phyloP scores from a whole-genome alignment of 2,329 filamentous ascomycete genomes.

The Myriosclerotinia scirpicola region DNA sequence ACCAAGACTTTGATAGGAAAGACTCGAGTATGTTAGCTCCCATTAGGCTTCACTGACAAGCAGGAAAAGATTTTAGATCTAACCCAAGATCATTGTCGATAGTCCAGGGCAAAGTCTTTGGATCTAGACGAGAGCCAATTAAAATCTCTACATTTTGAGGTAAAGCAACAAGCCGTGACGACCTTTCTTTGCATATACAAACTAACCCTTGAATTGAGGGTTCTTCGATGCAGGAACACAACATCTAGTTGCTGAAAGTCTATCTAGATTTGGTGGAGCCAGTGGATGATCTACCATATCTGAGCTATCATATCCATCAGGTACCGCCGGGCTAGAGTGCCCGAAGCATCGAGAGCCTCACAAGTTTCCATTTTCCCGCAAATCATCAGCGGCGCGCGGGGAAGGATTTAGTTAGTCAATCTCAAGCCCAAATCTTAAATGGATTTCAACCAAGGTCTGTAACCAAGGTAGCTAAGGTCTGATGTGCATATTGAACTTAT shows the following conservation, averaged over 20 bases:
- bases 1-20: conserved; percentile 22
- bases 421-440: conserved; percentile 4
- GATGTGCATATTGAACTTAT: conserved; percentile 22
- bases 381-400: conserved; percentile 22
- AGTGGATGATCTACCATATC: conserved; percentile 23
- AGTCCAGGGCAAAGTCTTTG: background rate
- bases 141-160: background rate
- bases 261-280: conserved; percentile 23
- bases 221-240: conserved; percentile 23
- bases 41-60: conserved; percentile 31
- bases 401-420: conserved; percentile 4
- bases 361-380: conserved; percentile 14
- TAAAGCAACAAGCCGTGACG: conserved; percentile 26
- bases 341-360: conserved; percentile 23
- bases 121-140: conserved; percentile 5
- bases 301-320: conserved; percentile 25
- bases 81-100: conserved; percentile 11
- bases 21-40: conserved; percentile 28
- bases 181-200: conserved; percentile 24
- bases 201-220: conserved; percentile 16
- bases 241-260: conserved; percentile 19
- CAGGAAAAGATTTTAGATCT: conserved; percentile 27
- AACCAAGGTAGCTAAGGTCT: conserved; percentile 1
- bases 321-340: conserved; percentile 19
- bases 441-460: background rate